Conservation (phyloP, 1,139 yeast species). For the Taiozyma sp. region DNA sequence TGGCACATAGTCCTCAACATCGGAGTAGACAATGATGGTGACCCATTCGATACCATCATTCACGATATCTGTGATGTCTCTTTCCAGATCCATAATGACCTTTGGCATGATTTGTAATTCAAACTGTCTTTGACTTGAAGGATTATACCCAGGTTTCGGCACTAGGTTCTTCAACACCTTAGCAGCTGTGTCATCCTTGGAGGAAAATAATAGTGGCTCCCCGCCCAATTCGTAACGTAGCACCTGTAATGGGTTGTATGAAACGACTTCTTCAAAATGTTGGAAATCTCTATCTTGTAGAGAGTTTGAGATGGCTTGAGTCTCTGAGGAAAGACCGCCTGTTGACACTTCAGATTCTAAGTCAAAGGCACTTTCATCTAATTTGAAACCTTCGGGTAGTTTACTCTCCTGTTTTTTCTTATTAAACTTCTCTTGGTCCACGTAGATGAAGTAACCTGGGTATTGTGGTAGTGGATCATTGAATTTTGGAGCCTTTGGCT, state of each 20-base stretch:
- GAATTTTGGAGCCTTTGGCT: conserved; percentile 20
- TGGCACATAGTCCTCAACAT: conserved; percentile 66
- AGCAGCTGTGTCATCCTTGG: conserved; percentile 36
- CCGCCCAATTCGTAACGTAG: conserved; percentile 79
- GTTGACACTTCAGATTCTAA: conserved; percentile 34
- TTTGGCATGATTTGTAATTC: conserved; percentile 96
- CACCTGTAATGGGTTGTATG: conserved; percentile 82
- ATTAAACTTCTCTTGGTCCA: conserved; percentile 59
- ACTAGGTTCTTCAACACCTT: conserved; percentile 30
- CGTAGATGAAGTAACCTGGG: conserved; percentile 63
- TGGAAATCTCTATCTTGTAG: conserved; percentile 70
- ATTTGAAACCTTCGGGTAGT: conserved; percentile 42
- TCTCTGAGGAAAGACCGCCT: conserved; percentile 25
- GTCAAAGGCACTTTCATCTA: conserved; percentile 28
- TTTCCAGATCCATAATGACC: conserved; percentile 78
- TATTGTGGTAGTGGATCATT: conserved; percentile 39
- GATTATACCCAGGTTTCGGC: conserved; percentile 55
- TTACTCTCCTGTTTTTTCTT: conserved; percentile 25
- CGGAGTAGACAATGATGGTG: conserved; percentile 81
- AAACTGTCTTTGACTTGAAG: conserved; percentile 59
- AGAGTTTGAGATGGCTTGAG: conserved; percentile 39
- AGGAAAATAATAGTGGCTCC: conserved; percentile 66
- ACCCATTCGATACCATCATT: conserved; percentile 97
- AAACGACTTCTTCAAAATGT: conserved; percentile 66
- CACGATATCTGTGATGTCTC: conserved; percentile 32